phyloP scores from a whole-genome alignment of 306 rosid genomes.

The Carpinus viminea region DNA sequence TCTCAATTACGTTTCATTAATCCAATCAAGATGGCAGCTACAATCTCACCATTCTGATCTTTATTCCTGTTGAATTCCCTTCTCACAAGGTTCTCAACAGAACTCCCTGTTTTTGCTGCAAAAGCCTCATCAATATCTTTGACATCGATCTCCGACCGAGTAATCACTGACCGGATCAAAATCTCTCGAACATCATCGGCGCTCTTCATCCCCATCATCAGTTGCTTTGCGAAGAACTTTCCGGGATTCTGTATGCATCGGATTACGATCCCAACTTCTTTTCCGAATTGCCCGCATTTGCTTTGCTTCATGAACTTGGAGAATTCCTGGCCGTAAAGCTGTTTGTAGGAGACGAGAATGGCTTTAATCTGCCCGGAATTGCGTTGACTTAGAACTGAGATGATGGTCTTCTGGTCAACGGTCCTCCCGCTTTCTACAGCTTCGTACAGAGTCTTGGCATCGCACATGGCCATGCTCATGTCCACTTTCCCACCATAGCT shows the following conservation, averaged over 20 bases:
- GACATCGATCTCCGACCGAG: constrained; percentile 20
- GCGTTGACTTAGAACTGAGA: constrained; percentile 19
- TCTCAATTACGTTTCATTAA: constrained; percentile 15
- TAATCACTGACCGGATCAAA: constrained; percentile 13
- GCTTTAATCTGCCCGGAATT: constrained; percentile 20
- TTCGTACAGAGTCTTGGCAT: constrained; percentile 28
- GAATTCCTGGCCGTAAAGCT: constrained; percentile 28
- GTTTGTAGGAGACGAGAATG: constrained; percentile 22
- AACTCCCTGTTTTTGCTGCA: constrained; percentile 20
- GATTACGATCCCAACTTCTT: constrained; percentile 13
- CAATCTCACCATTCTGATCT: constrained; percentile 7
- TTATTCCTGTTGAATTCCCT: constrained; percentile 21
- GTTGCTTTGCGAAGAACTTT: constrained; percentile 25
- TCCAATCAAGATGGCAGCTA: constrained; percentile 8
- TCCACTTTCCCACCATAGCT: constrained; percentile 23
- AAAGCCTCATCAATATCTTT: constrained; percentile 6
- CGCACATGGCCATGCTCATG: constrained; percentile 32
- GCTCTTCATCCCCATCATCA: constrained; percentile 18
- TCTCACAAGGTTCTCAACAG: constrained; percentile 13
- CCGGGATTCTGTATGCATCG: constrained; percentile 20
- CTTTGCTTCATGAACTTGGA: constrained; percentile 21
- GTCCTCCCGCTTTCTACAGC: constrained; percentile 24
- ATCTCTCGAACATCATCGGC: constrained; percentile 22
- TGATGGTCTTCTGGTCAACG: constrained; percentile 18
- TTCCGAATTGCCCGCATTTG: constrained; percentile 34